Conservation (phyloP, 2,329 filamentous ascomycete genomes). For the Pseudogymnoascus sp. region DNA sequence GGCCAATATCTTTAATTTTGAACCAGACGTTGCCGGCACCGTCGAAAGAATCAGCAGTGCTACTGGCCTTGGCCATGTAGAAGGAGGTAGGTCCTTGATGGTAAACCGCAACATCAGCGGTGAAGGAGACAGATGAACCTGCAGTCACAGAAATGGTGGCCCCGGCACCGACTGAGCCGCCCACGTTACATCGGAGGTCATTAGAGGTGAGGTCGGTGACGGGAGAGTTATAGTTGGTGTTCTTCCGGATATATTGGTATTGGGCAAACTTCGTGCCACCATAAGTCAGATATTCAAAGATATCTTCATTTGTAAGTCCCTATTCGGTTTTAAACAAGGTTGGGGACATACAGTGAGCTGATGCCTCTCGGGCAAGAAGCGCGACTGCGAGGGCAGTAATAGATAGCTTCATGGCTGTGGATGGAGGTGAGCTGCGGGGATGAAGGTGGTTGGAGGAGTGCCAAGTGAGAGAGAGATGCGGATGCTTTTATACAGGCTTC, state of each 20-base stretch:
- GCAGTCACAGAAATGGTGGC: constrained; percentile 8
- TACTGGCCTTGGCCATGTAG: constrained; percentile 31
- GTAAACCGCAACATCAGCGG: constrained; percentile 21
- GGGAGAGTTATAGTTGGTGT: constrained; percentile 37
- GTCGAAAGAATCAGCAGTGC: constrained; percentile 26
- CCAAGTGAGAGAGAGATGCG: not conserved
- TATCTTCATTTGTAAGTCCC: not conserved
- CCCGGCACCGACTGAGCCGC: not conserved
- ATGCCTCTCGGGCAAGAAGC: constrained; percentile 5
- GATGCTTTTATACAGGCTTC: not conserved
- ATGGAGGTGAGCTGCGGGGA: not conserved
- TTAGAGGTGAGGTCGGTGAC: constrained; percentile 40
- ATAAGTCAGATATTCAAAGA: constrained; percentile 9
- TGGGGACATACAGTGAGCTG: not conserved
- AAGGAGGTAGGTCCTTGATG: constrained; percentile 29
- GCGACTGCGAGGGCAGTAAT: not conserved
- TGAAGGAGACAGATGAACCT: constrained; percentile 7
- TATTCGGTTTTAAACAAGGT: not conserved
- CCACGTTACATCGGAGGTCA: constrained; percentile 35
- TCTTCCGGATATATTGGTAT: constrained; percentile 32
- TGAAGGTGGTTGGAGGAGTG: not conserved
- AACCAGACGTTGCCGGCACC: constrained; percentile 31
- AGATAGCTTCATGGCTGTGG: not conserved
- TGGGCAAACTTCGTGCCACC: constrained; percentile 9
- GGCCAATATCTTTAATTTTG: constrained; percentile 29